phyloP scores from a whole-genome alignment of 202 grass and related monocot genomes.

The Carex sylvatica region DNA sequence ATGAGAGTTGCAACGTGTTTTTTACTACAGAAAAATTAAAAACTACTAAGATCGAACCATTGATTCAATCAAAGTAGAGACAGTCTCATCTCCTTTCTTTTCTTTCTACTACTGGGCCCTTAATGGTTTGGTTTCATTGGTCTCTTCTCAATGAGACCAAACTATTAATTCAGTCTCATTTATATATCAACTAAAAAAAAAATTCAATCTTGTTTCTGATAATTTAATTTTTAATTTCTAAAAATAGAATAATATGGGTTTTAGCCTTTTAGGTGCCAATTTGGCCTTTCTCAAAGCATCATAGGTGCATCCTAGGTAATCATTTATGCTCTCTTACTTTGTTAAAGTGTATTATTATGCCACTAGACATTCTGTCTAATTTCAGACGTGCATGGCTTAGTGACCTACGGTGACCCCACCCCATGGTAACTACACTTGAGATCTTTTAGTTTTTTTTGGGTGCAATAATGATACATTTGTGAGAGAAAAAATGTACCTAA shows the following conservation, averaged over 20 bases:
- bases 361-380: constrained; percentile 5
- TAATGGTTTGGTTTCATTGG: too few species aligned
- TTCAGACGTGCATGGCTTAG: constrained; percentile 25
- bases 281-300: neutral
- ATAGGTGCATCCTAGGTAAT: constrained; percentile 14
- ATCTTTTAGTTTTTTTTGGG: neutral
- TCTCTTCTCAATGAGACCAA: too few species aligned
- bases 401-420: constrained; percentile 7
- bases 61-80: too few species aligned
- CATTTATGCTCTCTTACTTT: constrained; percentile 20
- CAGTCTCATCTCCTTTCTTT: too few species aligned
- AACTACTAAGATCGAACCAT: too few species aligned
- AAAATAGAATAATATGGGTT: neutral
- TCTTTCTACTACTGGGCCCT: too few species aligned
- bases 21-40: too few species aligned
- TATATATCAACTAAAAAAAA: too few species aligned
- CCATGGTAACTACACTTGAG: constrained; percentile 1
- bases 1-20: too few species aligned
- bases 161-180: too few species aligned
- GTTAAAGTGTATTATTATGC: constrained; percentile 19
- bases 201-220: too few species aligned
- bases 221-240: too few species aligned
- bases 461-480: neutral
- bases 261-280: neutral
- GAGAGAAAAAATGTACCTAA: neutral